Conservation (phyloP, 805 yeast genomes). For the Saccharomycopsis fibuligera region DNA sequence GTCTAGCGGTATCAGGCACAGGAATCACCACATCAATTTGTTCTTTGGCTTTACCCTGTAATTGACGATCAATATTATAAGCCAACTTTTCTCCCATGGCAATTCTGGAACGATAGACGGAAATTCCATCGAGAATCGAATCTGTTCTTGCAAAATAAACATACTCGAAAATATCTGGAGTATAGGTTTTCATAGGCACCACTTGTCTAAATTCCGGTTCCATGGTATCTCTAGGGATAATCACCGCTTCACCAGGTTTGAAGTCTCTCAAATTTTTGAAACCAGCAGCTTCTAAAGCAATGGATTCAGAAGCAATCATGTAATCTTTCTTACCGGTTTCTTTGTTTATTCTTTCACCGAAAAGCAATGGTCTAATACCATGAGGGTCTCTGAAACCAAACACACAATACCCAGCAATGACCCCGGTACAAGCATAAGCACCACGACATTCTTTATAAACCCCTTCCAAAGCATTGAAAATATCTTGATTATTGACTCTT, state of each 20-base stretch:
- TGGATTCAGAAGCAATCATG: conserved; percentile 94
- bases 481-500: conserved; percentile 85
- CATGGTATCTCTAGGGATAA: conserved; percentile 71
- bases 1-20: conserved; percentile 97
- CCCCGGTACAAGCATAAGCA: conserved; percentile 93
- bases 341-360: conserved; percentile 69
- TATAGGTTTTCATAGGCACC: conserved; percentile 66
- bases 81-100: conserved; percentile 94
- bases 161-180: conserved; percentile 95
- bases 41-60: conserved; percentile 39
- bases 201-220: conserved; percentile 83
- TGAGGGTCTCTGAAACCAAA: conserved; percentile 97
- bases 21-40: conserved; percentile 93
- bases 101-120: conserved; percentile 87
- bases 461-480: conserved; percentile 79
- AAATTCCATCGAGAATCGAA: conserved; percentile 91
- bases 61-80: conserved; percentile 45
- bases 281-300: conserved; percentile 89
- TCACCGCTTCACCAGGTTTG: conserved; percentile 93
- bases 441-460: conserved; percentile 81
- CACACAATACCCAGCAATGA: conserved; percentile 93
- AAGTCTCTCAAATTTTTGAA: conserved; percentile 75
- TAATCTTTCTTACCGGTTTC: conserved; percentile 72
- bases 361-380: conserved; percentile 87
- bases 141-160: conserved; percentile 98